phyloP scores from a whole-genome alignment of 148 eudicot species.

The Chenopodium formosanum region DNA sequence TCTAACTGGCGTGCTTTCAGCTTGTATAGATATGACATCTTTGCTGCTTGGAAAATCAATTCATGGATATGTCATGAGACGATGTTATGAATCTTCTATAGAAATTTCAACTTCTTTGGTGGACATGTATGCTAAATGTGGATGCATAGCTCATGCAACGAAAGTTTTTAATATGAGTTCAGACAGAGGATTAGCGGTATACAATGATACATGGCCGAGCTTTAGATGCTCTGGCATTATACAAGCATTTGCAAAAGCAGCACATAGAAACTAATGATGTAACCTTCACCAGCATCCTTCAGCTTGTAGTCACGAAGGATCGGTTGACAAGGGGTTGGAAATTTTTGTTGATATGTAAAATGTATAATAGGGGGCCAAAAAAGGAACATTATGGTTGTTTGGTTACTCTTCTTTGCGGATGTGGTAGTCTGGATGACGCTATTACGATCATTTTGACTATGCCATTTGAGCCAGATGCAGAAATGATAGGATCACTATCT shows the following conservation, averaged over 20 bases:
- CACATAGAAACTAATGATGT: slow-evolving; percentile 40
- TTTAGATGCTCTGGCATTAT: slow-evolving; percentile 39
- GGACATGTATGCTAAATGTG: slow-evolving; percentile 57
- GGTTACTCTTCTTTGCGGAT: slow-evolving; percentile 40
- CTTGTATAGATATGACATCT: slow-evolving; percentile 33
- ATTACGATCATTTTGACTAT: slow-evolving; percentile 24
- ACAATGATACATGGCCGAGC: slow-evolving; percentile 36
- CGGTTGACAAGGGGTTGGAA: slow-evolving; percentile 34
- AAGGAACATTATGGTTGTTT: slow-evolving; percentile 45
- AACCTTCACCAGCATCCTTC: slow-evolving; percentile 49
- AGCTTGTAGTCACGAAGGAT: slow-evolving; percentile 45
- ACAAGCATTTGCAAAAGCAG: slow-evolving; percentile 32
- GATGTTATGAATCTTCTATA: slow-evolving; percentile 15
- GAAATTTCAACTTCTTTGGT: slow-evolving; percentile 46
- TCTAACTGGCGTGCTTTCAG: slow-evolving; percentile 39
- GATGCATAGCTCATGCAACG: slow-evolving; percentile 37
- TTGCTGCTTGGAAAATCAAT: slow-evolving; percentile 40
- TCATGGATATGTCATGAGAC: slow-evolving; percentile 43
- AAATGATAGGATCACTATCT: slow-evolving; percentile 37
- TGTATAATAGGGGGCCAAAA: slow-evolving; percentile 30
- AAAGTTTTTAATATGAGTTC: slow-evolving; percentile 32
- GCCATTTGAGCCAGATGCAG: slow-evolving; percentile 25
- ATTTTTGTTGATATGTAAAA: slow-evolving; percentile 32
- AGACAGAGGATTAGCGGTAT: slow-evolving; percentile 27
- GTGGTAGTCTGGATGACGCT: no score